Evolutionary conservation across 257 asterid species (phyloP).

Genomic region (Gentiana straminea): DNA sequence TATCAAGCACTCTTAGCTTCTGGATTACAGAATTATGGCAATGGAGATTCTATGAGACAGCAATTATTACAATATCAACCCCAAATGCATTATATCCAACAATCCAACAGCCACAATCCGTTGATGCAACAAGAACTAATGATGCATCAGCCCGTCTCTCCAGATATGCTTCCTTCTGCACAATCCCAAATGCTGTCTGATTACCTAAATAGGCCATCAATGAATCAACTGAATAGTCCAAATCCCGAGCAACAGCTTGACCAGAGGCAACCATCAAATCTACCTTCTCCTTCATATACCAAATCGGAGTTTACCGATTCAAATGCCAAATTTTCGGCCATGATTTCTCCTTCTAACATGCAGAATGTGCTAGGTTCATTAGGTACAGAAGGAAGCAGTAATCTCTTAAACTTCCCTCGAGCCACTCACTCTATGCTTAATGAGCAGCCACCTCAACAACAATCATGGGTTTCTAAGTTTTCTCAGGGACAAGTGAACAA

Average conservation of each 20-base stretch:
- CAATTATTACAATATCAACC: conserved; percentile 72
- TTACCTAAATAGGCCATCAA: conserved; percentile 44
- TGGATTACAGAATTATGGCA: conserved; percentile 53
- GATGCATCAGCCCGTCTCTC: conserved; percentile 36
- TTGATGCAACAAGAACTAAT: conserved; percentile 43
- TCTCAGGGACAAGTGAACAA: conserved; percentile 32
- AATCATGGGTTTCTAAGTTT: conserved; percentile 55
- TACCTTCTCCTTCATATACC: conserved; percentile 59
- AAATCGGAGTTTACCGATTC: conserved; percentile 46
- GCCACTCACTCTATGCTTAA: conserved; percentile 40
- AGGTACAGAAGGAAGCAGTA: conserved; percentile 55
- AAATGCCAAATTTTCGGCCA: conserved; percentile 36
- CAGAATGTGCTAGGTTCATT: conserved; percentile 67
- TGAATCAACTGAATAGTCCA: conserved; percentile 43
- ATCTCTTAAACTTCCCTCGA: conserved; percentile 47
- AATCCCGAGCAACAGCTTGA: conserved; percentile 50
- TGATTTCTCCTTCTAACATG: conserved; percentile 39
- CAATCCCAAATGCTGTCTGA: conserved; percentile 63
- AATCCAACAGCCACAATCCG: conserved; percentile 38
- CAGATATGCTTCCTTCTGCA: conserved; percentile 46
- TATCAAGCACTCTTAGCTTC: conserved; percentile 74
- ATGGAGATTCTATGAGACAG: conserved; percentile 55
- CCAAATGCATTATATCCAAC: conserved; percentile 62
- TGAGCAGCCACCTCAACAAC: conserved; percentile 62
- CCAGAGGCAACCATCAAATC: conserved; percentile 50